Evolutionary conservation across 371 early-diverging fungal species (phyloP).

Genomic region (Apophysomyces trapeziformis): DNA sequence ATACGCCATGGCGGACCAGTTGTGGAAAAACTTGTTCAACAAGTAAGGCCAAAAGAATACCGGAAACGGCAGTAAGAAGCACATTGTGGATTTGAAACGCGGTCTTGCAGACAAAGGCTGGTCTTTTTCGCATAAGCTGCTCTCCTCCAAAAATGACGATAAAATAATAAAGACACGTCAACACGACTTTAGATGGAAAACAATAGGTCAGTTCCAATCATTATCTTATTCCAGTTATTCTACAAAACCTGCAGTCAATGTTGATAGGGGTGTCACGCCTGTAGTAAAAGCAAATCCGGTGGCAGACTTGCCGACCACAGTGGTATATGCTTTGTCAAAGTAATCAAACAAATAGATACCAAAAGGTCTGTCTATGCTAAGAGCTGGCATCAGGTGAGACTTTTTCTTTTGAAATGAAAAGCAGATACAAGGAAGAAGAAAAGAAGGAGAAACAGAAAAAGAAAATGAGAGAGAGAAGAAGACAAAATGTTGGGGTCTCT

Average conservation of each 20-base stretch:
- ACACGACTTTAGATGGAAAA: too few species aligned
- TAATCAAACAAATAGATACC: constrained; percentile 57
- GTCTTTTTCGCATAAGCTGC: constrained; percentile 56
- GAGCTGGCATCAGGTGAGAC: constrained; percentile 14
- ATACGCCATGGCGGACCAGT: constrained; percentile 63
- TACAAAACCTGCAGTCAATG: constrained; percentile 29
- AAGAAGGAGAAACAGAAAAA: neutral
- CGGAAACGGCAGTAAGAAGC: constrained; percentile 68
- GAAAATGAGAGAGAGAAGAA: too few species aligned
- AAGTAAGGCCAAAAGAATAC: constrained; percentile 63
- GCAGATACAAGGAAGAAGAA: neutral
- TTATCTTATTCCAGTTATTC: too few species aligned
- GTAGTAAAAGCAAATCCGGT: constrained; percentile 22
- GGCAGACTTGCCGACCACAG: constrained; percentile 42
- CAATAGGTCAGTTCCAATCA: too few species aligned
- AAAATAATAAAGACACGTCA: constrained; percentile 56
- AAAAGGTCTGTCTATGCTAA: constrained; percentile 44
- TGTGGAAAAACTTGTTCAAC: constrained; percentile 74
- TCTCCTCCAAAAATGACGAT: constrained; percentile 75
- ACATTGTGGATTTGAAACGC: constrained; percentile 79
- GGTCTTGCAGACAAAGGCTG: constrained; percentile 62
- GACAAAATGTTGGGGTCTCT: too few species aligned
- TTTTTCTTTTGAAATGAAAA: neutral
- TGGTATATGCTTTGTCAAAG: constrained; percentile 49
- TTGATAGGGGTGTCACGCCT: constrained; percentile 28